Evolutionary conservation across 345 rosid genomes (phyloP), one percentile per base, ranked within the genome.

Genomic region (Hirschfeldia incana): DNA sequence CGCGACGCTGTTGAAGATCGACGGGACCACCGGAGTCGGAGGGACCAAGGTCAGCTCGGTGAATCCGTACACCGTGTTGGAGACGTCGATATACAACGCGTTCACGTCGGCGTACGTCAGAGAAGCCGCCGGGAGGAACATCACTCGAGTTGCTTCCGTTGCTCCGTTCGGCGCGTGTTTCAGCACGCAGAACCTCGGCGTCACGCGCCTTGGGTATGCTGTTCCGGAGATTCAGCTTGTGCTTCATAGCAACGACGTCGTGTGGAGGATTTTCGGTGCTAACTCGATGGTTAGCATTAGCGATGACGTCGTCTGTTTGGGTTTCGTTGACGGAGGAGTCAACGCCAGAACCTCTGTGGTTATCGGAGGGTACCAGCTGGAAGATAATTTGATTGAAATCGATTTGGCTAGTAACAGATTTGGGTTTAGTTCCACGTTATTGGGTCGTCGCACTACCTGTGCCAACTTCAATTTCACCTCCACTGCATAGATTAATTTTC

Each of bases 21-120:
- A 85, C 37, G 62, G 53, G 15, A 6, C 34, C 0, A 72, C 74
- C 1, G 92, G 97, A 15, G 13, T 70, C 2, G 97, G 93, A 1
- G 97, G 95, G 27, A 93, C 97, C n/a, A 91, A 90, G 79, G 82
- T 93, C 77, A 91, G 93, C 83, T 85, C 93, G 0, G 94, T 90
- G 36, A 26, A 90, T 3, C 92, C 97, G 0, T 90, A 90, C 89
- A 90, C 95, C 0, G 77, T 88, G 30, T 9, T 91, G 57, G 90
- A 90, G 67, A 59, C 83, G 3, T 88, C 97, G 3, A 88, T 91
- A 60, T 89, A 17, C 65, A 81, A 80, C 0, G 85, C 87, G 0
- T 86, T 90, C n/a, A 85, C 87, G 0, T 61, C 76, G 2, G 87
- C 89, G 3, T 91, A 85, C 30, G 67, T 85, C 34, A 39, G 63